Evolutionary conservation across 1,139 yeast species (phyloP).

Genomic region (Yamadazyma atmosphaerica): DNA sequence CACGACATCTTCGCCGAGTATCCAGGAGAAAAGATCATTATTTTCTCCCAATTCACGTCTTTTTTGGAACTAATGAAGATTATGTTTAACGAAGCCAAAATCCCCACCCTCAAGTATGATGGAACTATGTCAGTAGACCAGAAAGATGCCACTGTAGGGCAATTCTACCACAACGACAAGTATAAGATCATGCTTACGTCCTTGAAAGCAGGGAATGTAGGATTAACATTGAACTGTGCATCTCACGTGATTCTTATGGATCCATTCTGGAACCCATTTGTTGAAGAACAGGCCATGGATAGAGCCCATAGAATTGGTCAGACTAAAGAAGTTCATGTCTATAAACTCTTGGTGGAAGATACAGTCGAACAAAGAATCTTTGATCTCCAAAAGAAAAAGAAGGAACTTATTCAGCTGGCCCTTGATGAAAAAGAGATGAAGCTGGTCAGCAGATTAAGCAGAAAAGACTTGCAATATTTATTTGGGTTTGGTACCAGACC

Average conservation of each 20-base stretch:
- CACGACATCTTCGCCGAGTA: constrained; percentile 37
- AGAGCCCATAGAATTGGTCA: constrained; percentile 95
- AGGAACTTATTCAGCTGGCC: constrained; percentile 75
- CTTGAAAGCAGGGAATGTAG: constrained; percentile 89
- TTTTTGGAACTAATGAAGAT: constrained; percentile 70
- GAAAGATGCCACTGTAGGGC: constrained; percentile 61
- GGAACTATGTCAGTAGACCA: constrained; percentile 74
- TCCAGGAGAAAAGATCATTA: constrained; percentile 63
- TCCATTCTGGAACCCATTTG: constrained; percentile 97
- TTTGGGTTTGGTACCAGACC: constrained; percentile 59
- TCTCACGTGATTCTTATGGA: constrained; percentile 87
- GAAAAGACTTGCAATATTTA: constrained; percentile 72
- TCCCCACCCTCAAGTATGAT: constrained; percentile 66
- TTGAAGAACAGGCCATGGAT: constrained; percentile 95
- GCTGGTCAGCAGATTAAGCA: constrained; percentile 63
- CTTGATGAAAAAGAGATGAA: constrained; percentile 70
- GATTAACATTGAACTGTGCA: constrained; percentile 89
- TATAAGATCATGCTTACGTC: constrained; percentile 66
- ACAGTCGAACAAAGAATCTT: constrained; percentile 88
- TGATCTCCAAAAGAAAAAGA: constrained; percentile 71
- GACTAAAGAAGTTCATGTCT: constrained; percentile 68
- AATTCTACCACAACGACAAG: constrained; percentile 54
- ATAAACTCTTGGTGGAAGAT: constrained; percentile 61
- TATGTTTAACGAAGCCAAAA: constrained; percentile 48
- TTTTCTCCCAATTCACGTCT: constrained; percentile 84